Percentiles rank a stretch among this genome's conserved stretches.
These are phyloP conservation scores for Stemphylium vesicarium DNA, from an alignment of 2,329 filamentous ascomycete species.

Conservation along the genomic window DNA sequence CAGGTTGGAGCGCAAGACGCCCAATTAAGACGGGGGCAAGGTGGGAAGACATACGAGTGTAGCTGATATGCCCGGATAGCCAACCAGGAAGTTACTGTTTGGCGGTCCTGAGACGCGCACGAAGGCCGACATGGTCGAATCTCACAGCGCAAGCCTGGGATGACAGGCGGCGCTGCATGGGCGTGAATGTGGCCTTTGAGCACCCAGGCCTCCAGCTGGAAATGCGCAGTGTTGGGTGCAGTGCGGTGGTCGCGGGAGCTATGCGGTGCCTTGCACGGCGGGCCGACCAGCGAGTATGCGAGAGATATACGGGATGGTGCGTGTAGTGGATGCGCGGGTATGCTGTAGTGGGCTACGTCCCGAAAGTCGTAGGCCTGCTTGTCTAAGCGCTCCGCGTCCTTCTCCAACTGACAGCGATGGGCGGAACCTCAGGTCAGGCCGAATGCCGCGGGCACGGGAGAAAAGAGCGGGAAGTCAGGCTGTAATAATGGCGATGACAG, in stretches of 20 bases:
- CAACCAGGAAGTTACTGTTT: conserved; percentile 95
- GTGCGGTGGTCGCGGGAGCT: conserved; percentile 16
- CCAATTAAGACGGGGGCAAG: conserved; percentile 3
- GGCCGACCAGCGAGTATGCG: conserved; percentile 13
- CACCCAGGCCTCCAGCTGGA: conserved; percentile 10
- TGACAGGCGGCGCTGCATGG: conserved; percentile 45
- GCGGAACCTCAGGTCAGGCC: neutral
- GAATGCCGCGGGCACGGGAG: neutral
- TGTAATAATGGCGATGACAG: neutral
- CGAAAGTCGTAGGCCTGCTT: conserved; percentile 19
- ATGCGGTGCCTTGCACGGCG: conserved; percentile 13
- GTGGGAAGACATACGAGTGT: conserved; percentile 75
- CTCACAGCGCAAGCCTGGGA: conserved; percentile 45
- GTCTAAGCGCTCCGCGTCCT: neutral
- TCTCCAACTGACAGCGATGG: too few species aligned
- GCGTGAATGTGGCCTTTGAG: conserved; percentile 27
- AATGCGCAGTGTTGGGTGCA: conserved; percentile 12
- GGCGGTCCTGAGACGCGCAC: conserved; percentile 97
- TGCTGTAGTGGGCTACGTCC: conserved; percentile 12
- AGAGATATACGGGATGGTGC: conserved; percentile 2
- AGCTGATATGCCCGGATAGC: conserved; percentile 96
- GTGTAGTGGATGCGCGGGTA: conserved; percentile 16
- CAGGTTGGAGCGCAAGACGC: conserved; percentile 5
- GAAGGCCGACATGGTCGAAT: conserved; percentile 66
- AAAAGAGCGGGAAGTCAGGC: neutral